Evolutionary conservation across 2,329 filamentous ascomycete species (phyloP).

Genomic region (Fusarium armeniacum): DNA sequence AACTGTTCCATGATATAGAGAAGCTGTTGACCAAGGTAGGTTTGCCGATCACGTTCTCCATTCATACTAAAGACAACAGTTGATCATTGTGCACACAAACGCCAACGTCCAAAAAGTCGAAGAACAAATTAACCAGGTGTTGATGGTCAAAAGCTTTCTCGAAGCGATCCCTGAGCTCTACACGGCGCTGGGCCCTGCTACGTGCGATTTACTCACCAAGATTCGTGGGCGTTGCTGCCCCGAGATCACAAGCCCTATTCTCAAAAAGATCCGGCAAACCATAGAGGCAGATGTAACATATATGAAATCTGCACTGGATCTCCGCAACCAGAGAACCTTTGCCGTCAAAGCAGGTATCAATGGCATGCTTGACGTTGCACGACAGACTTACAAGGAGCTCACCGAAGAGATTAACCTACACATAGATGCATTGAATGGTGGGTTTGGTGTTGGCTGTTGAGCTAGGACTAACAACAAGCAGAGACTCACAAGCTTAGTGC

Average conservation of each 20-base stretch:
- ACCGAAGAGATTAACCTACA: conserved; percentile 82
- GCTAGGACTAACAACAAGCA: conserved; percentile 48
- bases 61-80: conserved; percentile 58
- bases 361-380: conserved; percentile 87
- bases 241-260: conserved; percentile 70
- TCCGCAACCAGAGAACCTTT: conserved; percentile 91
- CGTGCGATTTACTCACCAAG: conserved; percentile 73
- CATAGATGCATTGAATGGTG: conserved; percentile 76
- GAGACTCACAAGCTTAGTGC: conserved; percentile 71
- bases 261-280: conserved; percentile 73
- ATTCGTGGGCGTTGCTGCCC: conserved; percentile 79
- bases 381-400: conserved; percentile 90
- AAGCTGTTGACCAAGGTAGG: conserved; percentile 80
- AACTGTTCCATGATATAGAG: conserved; percentile 82
- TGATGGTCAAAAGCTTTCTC: conserved; percentile 88
- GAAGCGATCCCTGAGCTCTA: conserved; percentile 76
- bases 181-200: conserved; percentile 74
- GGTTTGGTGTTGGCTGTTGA: conserved; percentile 20
- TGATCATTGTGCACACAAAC: conserved; percentile 81
- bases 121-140: conserved; percentile 86
- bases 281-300: conserved; percentile 88
- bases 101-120: conserved; percentile 78
- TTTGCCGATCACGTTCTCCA: fast-evolving
- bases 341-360: conserved; percentile 89
- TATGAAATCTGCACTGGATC: conserved; percentile 82